A percentile compares a stretch with the other conserved stretches of the same genome.
phyloP scores from a whole-genome alignment of 2,329 filamentous ascomycete species.

The Hymenoscyphus scutula region DNA sequence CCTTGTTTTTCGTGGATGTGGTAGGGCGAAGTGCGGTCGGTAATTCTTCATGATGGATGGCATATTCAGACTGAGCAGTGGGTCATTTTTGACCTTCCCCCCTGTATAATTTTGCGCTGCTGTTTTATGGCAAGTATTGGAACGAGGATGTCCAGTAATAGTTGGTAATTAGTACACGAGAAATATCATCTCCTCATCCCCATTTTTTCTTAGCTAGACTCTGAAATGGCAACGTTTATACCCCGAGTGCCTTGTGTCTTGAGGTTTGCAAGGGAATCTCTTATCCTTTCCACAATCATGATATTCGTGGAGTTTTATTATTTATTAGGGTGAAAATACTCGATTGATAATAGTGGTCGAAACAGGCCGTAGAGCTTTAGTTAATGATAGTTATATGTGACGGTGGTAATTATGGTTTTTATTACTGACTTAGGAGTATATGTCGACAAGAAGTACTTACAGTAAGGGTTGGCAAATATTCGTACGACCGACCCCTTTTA shows the following conservation, averaged over 20 bases:
- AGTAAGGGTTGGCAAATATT: too few relatives aligned
- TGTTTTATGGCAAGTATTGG: neutral
- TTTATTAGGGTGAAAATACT: too few relatives aligned
- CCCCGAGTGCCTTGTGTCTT: neutral
- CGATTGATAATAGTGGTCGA: too few relatives aligned
- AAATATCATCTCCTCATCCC: neutral
- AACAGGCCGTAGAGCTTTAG: too few relatives aligned
- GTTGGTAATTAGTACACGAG: neutral
- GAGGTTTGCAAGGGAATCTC: too few relatives aligned
- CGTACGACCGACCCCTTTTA: too few relatives aligned
- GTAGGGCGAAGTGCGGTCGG: neutral
- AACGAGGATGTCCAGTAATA: neutral
- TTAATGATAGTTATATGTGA: too few relatives aligned
- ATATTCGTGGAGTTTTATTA: too few relatives aligned
- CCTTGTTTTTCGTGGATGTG: neutral
- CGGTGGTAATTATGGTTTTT: too few relatives aligned
- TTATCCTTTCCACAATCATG: too few relatives aligned
- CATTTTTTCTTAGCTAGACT: neutral
- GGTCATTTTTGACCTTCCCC: neutral
- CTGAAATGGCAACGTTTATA: slow-evolving; percentile 4
- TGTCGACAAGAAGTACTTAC: too few relatives aligned
- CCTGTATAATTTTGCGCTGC: neutral
- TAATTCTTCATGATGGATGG: neutral
- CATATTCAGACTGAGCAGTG: neutral
- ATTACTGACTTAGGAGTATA: too few relatives aligned